Percentiles rank a stretch among this genome's conserved stretches.
phyloP scores from a whole-genome alignment of 768 basidiomycete genomes.

The Mycena capillaripes region DNA sequence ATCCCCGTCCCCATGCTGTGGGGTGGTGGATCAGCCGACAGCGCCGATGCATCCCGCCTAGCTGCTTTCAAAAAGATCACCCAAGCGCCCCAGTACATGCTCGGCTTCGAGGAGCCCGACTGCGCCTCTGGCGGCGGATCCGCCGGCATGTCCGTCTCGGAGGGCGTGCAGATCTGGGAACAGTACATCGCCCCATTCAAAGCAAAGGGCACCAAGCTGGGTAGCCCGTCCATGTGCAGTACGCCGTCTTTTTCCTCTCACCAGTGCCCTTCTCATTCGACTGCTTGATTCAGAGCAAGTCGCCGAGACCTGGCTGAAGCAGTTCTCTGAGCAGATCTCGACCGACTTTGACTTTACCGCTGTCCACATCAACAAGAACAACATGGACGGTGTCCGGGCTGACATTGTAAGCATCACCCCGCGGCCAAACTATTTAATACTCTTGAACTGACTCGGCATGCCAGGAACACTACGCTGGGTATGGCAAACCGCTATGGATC shows the following conservation, averaged over 20 bases:
- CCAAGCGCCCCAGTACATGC: conserved; percentile 52
- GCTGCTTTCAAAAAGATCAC: conserved; percentile 52
- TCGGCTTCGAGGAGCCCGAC: conserved; percentile 65
- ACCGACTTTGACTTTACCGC: conserved; percentile 62
- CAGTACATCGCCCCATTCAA: conserved; percentile 57
- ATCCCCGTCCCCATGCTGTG: conserved; percentile 63
- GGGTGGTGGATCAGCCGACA: conserved; percentile 57
- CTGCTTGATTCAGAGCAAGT: conserved; percentile 54
- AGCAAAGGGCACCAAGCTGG: conserved; percentile 55
- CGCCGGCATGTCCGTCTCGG: conserved; percentile 57
- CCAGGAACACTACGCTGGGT: conserved; percentile 58
- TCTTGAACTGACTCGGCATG: background rate
- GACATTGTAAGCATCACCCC: conserved; percentile 52
- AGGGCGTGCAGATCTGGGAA: conserved; percentile 57
- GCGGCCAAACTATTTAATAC: background rate
- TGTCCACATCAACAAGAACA: conserved; percentile 66
- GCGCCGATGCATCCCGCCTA: conserved; percentile 55
- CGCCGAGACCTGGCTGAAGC: conserved; percentile 61
- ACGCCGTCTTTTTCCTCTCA: conserved; percentile 35
- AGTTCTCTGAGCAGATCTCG: conserved; percentile 54
- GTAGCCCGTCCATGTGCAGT: conserved; percentile 67
- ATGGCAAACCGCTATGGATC: conserved; percentile 63
- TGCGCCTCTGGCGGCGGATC: conserved; percentile 60
- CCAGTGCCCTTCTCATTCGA: background rate
- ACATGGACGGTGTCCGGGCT: conserved; percentile 56